Conservation (phyloP, 2,329 filamentous ascomycete genomes). For the Fusarium nelsonii region DNA sequence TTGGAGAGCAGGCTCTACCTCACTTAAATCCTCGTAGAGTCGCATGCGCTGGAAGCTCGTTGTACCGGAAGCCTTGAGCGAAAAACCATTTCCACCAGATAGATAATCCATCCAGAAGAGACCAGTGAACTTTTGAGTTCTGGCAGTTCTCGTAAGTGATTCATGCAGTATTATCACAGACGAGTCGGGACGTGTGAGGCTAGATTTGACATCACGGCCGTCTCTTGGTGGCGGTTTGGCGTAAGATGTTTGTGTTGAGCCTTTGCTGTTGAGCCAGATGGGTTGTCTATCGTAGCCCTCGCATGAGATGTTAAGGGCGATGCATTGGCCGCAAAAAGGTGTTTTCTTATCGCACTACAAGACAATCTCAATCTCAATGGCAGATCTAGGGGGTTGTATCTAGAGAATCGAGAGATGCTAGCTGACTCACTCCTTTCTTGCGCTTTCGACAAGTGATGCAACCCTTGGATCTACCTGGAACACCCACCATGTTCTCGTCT, state of each 20-base stretch:
- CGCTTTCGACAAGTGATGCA: slow-evolving; percentile 24
- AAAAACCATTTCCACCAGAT: slow-evolving; percentile 13
- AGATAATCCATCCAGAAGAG: slow-evolving; percentile 29
- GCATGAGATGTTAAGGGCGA: slow-evolving; percentile 6
- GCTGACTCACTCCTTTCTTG: slow-evolving; percentile 23
- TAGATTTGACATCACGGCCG: rapidly evolving
- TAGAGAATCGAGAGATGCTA: not conserved
- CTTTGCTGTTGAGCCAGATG: slow-evolving; percentile 29
- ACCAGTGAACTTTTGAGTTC: slow-evolving; percentile 22
- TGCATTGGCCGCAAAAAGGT: slow-evolving; percentile 12
- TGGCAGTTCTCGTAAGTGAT: not conserved
- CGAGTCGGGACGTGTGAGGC: rapidly evolving
- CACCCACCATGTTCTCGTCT: slow-evolving; percentile 18
- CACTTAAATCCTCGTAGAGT: not conserved
- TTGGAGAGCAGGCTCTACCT: not conserved
- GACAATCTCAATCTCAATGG: not conserved
- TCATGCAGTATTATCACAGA: not conserved
- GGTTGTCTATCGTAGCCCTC: slow-evolving; percentile 10
- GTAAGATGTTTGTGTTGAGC: not conserved
- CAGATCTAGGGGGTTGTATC: not conserved
- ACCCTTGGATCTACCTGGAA: slow-evolving; percentile 24
- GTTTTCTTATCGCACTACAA: slow-evolving; percentile 22
- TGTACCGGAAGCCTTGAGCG: slow-evolving; percentile 2
- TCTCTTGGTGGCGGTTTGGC: not conserved
- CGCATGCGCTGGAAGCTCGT: slow-evolving; percentile 3